Evolutionary conservation across 768 basidiomycete species (phyloP), one percentile per base, ranked within the genome.

Genomic region (Mycena indigotica): DNA sequence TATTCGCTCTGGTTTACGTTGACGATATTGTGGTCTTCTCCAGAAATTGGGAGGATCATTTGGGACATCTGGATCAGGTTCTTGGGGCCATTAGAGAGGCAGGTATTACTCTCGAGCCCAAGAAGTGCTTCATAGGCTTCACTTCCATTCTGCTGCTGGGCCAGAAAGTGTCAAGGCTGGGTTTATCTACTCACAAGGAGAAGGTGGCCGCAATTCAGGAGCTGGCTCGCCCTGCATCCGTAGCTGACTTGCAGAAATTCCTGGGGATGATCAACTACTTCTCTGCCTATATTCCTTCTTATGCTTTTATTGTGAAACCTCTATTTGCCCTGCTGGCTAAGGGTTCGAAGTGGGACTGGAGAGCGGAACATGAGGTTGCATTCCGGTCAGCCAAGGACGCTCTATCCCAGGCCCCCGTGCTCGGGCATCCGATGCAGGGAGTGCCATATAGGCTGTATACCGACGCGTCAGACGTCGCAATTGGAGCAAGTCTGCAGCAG

Each of bases 211-310:
- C n/a, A n/a, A n/a, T n/a, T 55, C 32, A 10, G 4, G 50, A 60
- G 23, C 49, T 65, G 2, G 32, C 40, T 3, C 28, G 40, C 3
- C 69, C 65, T 0, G n/a, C 21, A 6, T 62, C 57, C 5, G 53
- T 66, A 16, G 28, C 50, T 4, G 62, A 64, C 15, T 49, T 70
- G n/a, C 65, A 66, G 28, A 66, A 55, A 4, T 70, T 68, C 56
- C 50, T 71, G 16, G 70, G 70, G 10, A 69, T 64, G 67, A 61
- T 67, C 6, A 65, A 68, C 0, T 72, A 71, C 50, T 72, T 71
- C 52, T 56, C 68, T 2, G 21, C 58, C 1, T 72, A 67, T 55
- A 69, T 72, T 32, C 68, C 67, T 2, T 69, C 50, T 50, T 72
- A 70, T 53, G 61, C 69, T 2, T 60, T 55, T 26, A 65, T 70